These are phyloP conservation scores for Nemania sp. DNA, from an alignment of 2,329 filamentous ascomycete species.

Conservation along the genomic window DNA sequence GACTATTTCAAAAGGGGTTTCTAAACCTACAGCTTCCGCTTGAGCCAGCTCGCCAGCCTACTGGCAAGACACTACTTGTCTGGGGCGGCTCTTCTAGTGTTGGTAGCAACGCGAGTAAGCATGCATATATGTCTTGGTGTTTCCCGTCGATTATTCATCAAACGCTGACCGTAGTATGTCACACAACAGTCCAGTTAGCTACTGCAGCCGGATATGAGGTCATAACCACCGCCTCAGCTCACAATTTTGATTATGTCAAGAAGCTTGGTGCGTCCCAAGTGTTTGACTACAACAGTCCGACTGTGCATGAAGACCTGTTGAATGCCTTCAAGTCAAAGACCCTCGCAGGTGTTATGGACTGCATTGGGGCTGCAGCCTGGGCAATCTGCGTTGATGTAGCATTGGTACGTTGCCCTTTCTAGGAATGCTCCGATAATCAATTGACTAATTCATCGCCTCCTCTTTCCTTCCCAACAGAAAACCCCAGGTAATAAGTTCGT, in stretches of 20 bases:
- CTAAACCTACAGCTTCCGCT: slow-evolving; percentile 26
- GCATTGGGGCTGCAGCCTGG: slow-evolving; percentile 41
- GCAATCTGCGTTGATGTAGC: slow-evolving; percentile 46
- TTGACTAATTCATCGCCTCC: slow-evolving; percentile 23
- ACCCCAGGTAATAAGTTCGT: slow-evolving; percentile 45
- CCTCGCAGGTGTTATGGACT: slow-evolving; percentile 37
- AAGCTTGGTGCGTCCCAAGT: slow-evolving; percentile 26
- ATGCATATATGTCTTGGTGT: neutral
- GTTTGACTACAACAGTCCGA: slow-evolving; percentile 26
- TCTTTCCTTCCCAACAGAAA: slow-evolving; percentile 32
- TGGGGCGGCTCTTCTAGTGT: slow-evolving; percentile 46
- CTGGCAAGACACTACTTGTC: slow-evolving; percentile 36
- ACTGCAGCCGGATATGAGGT: slow-evolving; percentile 31
- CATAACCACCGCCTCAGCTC: slow-evolving; percentile 24
- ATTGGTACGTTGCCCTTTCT: neutral
- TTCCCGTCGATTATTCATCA: neutral
- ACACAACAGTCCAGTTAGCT: slow-evolving; percentile 29
- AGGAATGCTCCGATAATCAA: neutral
- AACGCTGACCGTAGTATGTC: slow-evolving; percentile 10
- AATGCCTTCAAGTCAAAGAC: slow-evolving; percentile 8
- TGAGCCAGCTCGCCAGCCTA: slow-evolving; percentile 36
- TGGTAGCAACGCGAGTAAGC: slow-evolving; percentile 31
- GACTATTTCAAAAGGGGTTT: slow-evolving; percentile 16
- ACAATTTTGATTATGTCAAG: slow-evolving; percentile 30
- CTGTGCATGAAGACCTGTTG: slow-evolving; percentile 5